Evolutionary conservation across 2,329 filamentous ascomycete species (phyloP).

Genomic region (Lasiodiplodia sp.): DNA sequence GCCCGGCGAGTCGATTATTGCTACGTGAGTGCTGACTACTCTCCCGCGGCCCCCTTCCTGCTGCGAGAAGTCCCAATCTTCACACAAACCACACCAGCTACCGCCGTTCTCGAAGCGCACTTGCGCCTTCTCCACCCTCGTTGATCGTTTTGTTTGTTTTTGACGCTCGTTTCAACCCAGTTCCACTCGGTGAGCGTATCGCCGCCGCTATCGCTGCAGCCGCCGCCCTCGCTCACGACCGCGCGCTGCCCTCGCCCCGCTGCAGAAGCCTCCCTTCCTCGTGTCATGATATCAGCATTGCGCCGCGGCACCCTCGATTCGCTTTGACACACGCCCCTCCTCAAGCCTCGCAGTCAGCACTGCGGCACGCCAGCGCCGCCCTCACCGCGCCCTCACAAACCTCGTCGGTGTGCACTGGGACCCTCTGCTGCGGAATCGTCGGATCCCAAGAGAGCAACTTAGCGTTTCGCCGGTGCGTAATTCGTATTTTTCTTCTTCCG

Average conservation of each 20-base stretch:
- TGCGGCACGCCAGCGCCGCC: constrained; percentile 3
- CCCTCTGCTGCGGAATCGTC: constrained; percentile 14
- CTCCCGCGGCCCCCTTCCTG: constrained; percentile 24
- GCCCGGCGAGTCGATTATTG: constrained; percentile 8
- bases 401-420: background rate
- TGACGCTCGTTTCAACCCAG: constrained; percentile 25
- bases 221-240: constrained; percentile 23
- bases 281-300: constrained; percentile 26
- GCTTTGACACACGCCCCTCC: background rate
- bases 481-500: constrained; percentile 29
- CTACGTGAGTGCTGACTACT: constrained; percentile 22
- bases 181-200: constrained; percentile 16
- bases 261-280: constrained; percentile 13
- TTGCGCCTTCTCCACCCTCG: constrained; percentile 23
- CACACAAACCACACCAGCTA: constrained; percentile 8
- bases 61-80: background rate
- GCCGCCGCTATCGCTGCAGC: constrained; percentile 26
- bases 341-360: constrained; percentile 21
- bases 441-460: constrained; percentile 12
- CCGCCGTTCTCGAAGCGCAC: constrained; percentile 14
- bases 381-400: background rate
- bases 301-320: constrained; percentile 16
- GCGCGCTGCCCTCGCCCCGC: constrained; percentile 20
- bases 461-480: constrained; percentile 27
- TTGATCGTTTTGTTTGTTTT: constrained; percentile 23